Percentiles rank a stretch among this genome's conserved stretches.
These are phyloP conservation scores for Schoenoplectus triqueter DNA, from an alignment of 202 grass and related monocot genomes.

Conservation along the genomic window DNA sequence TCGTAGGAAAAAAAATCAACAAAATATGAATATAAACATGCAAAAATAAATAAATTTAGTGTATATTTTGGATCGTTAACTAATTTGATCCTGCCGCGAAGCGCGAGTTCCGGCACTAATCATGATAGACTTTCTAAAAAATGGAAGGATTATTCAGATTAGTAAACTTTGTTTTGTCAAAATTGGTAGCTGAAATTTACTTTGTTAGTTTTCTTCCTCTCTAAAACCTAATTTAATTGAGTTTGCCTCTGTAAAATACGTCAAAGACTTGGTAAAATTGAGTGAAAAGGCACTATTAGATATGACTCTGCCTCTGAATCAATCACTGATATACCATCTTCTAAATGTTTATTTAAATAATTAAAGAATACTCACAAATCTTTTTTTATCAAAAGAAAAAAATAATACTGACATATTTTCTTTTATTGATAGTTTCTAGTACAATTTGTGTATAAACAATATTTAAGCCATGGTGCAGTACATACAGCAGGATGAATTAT, in stretches of 20 bases:
- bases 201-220: no score
- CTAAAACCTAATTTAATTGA: background rate
- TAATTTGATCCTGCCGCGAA: no score
- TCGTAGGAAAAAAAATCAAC: no score
- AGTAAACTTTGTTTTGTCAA: no score
- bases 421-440: background rate
- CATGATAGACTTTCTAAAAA: no score
- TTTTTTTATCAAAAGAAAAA: no score
- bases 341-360: background rate
- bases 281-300: background rate
- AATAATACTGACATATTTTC: background rate
- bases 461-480: background rate
- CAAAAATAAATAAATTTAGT: no score
- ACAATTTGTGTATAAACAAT: background rate
- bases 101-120: no score
- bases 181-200: no score
- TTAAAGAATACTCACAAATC: background rate
- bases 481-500: background rate
- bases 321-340: background rate
- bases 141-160: no score
- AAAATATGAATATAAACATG: no score
- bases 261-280: background rate
- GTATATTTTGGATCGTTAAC: no score
- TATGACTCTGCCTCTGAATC: background rate
- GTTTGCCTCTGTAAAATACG: background rate